A percentile compares a stretch with the other conserved stretches of the same genome.
Evolutionary conservation across 2,329 filamentous ascomycete species (phyloP).

Genomic region (Aureobasidium sp.): DNA sequence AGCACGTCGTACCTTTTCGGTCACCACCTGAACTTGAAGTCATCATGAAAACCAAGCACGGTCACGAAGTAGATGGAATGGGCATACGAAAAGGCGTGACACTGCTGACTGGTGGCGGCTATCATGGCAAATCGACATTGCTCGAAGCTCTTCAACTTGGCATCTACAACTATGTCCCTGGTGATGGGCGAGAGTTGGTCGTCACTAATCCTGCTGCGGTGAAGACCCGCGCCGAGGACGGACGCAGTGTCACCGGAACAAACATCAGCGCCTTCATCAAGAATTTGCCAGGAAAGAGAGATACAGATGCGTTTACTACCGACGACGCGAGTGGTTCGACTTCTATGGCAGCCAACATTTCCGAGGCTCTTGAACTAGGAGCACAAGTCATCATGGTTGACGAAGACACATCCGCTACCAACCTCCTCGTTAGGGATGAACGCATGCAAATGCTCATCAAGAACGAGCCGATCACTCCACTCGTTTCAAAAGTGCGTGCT

Average conservation of each 20-base stretch:
- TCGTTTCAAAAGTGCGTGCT: conserved; percentile 27
- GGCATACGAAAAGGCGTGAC: conserved; percentile 29
- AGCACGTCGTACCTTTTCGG: conserved; percentile 24
- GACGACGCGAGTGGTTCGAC: conserved; percentile 30
- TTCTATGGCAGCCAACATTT: conserved; percentile 32
- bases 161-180: conserved; percentile 29
- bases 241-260: conserved; percentile 24
- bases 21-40: conserved; percentile 25
- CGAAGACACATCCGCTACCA: conserved; percentile 31
- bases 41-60: conserved; percentile 19
- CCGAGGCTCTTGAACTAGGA: conserved; percentile 30
- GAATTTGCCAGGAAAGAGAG: conserved; percentile 25
- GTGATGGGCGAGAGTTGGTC: conserved; percentile 28
- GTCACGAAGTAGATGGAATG: conserved; percentile 26
- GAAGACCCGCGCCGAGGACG: conserved; percentile 31
- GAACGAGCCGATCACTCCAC: conserved; percentile 30
- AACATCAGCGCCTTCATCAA: conserved; percentile 31
- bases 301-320: conserved; percentile 26
- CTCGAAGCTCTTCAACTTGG: conserved; percentile 29
- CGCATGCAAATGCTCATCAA: conserved; percentile 30
- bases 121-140: conserved; percentile 31
- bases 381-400: conserved; percentile 28
- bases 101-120: conserved; percentile 30
- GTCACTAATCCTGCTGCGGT: conserved; percentile 28
- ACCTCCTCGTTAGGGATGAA: conserved; percentile 29